phyloP scores from a whole-genome alignment of 352 stramenopile species.

The Phytophthora multivora region DNA sequence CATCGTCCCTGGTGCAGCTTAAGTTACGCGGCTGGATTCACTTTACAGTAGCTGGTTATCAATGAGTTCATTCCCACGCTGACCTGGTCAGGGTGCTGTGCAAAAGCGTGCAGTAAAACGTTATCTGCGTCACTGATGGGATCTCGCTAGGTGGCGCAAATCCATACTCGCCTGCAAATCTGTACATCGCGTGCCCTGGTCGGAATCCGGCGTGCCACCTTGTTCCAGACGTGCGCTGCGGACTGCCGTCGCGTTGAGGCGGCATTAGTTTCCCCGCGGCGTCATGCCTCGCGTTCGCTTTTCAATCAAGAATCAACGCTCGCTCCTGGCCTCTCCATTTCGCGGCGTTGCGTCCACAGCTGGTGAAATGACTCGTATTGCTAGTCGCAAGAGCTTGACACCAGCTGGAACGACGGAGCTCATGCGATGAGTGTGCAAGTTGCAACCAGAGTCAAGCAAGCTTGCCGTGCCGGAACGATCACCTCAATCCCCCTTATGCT shows the following conservation, averaged over 20 bases:
- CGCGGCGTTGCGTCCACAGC: conserved; percentile 5
- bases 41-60: not conserved
- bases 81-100: too few species aligned
- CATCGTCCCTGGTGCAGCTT: too few species aligned
- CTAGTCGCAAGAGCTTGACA: conserved; percentile 18
- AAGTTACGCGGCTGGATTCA: not conserved
- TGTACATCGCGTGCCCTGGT: conserved; percentile 1
- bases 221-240: conserved; percentile 1
- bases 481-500: conserved; percentile 6
- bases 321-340: conserved; percentile 16
- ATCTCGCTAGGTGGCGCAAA: not conserved
- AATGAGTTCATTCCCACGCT: too few species aligned
- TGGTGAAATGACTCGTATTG: conserved; percentile 20
- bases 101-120: not conserved
- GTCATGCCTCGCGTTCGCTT: conserved; percentile 2
- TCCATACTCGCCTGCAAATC: conserved; percentile 6
- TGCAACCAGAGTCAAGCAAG: conserved; percentile 16
- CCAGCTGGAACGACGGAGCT: conserved; percentile 27
- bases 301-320: conserved; percentile 17
- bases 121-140: not conserved
- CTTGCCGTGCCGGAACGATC: conserved; percentile 17
- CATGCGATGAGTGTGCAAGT: conserved; percentile 5
- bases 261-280: not conserved
- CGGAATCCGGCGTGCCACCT: conserved; percentile 1
- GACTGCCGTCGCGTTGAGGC: not conserved